Conservation (phyloP, 176 grass and related monocot species). For the Lolium multiflorum region DNA sequence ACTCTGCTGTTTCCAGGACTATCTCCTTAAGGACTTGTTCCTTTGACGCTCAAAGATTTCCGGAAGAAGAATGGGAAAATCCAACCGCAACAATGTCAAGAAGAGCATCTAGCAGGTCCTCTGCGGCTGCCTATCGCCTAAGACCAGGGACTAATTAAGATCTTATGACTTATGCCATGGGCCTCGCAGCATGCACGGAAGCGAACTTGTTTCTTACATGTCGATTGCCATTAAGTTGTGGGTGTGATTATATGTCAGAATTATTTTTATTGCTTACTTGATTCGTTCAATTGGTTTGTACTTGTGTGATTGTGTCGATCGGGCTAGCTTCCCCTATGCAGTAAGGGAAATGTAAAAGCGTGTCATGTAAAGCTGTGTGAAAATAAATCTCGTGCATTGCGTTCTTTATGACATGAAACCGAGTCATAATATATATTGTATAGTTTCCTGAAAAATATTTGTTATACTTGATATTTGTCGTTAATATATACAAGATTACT, state of each 20-base stretch:
- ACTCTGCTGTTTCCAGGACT: too few species aligned
- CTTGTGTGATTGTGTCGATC: background rate
- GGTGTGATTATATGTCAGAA: background rate
- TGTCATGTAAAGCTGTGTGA: background rate
- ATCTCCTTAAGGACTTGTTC: too few species aligned
- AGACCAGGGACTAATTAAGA: constrained; percentile 5
- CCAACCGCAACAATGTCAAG: constrained; percentile 51
- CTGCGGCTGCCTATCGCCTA: constrained; percentile 41
- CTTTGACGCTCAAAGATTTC: too few species aligned
- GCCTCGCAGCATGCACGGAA: background rate
- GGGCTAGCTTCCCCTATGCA: background rate
- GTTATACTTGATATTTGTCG: background rate
- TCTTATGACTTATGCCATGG: background rate
- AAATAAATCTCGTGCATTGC: background rate
- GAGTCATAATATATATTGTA: background rate
- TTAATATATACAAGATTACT: background rate
- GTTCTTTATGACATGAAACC: background rate
- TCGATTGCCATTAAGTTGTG: background rate
- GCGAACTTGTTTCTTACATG: background rate
- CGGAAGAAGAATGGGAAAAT: background rate
- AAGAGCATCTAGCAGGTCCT: constrained; percentile 54
- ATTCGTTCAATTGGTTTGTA: constrained; percentile 14
- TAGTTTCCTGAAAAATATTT: background rate
- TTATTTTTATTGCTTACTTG: background rate
- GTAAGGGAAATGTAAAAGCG: background rate